phyloP scores from a whole-genome alignment of 2,329 filamentous ascomycete species.

The Botrytis galanthina region DNA sequence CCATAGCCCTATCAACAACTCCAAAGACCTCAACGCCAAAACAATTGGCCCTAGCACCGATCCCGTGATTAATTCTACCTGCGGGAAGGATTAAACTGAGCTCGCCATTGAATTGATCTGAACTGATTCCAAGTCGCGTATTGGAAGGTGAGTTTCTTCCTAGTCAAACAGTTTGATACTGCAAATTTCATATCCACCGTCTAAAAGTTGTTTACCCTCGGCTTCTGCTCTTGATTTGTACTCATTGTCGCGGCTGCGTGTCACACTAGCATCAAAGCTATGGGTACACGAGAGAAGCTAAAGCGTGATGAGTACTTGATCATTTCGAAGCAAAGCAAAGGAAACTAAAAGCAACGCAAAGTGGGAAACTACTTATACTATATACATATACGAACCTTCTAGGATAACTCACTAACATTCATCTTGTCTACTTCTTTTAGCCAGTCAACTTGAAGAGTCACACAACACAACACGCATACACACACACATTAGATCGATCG shows the following conservation, averaged over 20 bases:
- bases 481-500: neutral
- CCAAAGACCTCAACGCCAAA: conserved; percentile 31
- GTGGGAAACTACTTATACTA: conserved; percentile 8
- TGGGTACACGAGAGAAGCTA: neutral
- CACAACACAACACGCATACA: neutral
- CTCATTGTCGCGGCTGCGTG: neutral
- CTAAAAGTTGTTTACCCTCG: neutral
- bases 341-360: neutral
- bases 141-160: conserved; percentile 32
- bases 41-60: conserved; percentile 35
- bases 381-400: neutral
- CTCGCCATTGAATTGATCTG: conserved; percentile 19
- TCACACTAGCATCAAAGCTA: neutral
- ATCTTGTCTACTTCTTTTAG: neutral
- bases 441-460: neutral
- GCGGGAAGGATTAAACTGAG: conserved; percentile 35
- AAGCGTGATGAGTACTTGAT: neutral
- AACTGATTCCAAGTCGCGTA: conserved; percentile 27
- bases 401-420: neutral
- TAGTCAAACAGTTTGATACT: neutral
- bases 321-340: neutral
- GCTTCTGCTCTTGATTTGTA: neutral
- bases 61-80: conserved; percentile 36
- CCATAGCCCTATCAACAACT: conserved; percentile 35
- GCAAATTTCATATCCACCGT: neutral